Conservation (phyloP, 108 stramenopile genomes). For the Craspedostauros australis region DNA sequence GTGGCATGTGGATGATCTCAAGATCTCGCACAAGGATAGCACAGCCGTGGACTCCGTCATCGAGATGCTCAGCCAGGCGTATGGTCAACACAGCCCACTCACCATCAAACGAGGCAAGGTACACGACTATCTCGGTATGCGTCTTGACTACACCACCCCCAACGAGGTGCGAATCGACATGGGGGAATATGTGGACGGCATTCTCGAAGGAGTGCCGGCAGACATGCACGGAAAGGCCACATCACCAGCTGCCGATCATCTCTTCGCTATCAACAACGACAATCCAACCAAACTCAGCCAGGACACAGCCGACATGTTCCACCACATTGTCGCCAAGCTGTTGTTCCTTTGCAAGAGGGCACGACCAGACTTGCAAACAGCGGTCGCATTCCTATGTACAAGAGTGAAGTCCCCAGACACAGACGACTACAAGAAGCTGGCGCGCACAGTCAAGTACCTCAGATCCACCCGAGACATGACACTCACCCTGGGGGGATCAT, state of each 20-base stretch:
- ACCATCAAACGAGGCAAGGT: no score
- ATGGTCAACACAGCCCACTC: no score
- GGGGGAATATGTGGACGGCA: constrained; percentile 9
- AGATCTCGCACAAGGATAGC: constrained; percentile 14
- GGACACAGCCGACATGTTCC: background rate
- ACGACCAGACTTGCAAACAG: constrained; percentile 7
- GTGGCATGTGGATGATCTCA: constrained; percentile 39
- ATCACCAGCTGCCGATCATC: background rate
- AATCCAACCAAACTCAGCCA: constrained; percentile 1
- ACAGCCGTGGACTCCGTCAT: no score
- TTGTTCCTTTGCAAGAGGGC: constrained; percentile 21
- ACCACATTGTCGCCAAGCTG: constrained; percentile 14
- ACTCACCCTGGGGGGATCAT: no score
- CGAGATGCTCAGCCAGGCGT: no score
- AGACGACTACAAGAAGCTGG: no score
- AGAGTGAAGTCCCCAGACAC: no score
- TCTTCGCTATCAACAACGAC: constrained; percentile 12
- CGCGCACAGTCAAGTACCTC: no score
- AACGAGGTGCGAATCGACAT: constrained; percentile 22
- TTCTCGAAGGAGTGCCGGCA: constrained; percentile 10
- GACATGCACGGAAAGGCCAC: background rate
- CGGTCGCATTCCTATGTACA: no score
- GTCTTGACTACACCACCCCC: constrained; percentile 14
- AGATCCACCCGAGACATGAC: no score
- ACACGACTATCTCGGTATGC: constrained; percentile 35